A percentile compares a stretch with the other conserved stretches of the same genome.
These are phyloP conservation scores for Hymenoscyphus repandus DNA, from an alignment of 2,329 filamentous ascomycete genomes.

Conservation along the genomic window DNA sequence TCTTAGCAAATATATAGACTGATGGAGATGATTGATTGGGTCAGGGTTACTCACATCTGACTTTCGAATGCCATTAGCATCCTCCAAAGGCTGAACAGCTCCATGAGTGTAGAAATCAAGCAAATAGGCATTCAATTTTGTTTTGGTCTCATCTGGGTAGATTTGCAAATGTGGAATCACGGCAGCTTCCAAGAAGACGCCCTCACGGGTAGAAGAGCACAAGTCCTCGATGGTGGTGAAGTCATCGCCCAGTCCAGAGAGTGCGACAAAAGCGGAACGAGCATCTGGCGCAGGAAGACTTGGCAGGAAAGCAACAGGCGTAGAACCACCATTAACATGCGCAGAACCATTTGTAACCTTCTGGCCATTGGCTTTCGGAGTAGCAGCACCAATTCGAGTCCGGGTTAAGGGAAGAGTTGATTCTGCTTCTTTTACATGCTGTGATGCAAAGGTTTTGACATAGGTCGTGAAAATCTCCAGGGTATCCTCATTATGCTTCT, in stretches of 20 bases:
- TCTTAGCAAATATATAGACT: too few relatives aligned
- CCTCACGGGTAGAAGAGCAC: slow-evolving; percentile 57
- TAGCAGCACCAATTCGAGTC: slow-evolving; percentile 19
- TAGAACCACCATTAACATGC: slow-evolving; percentile 11
- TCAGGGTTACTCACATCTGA: slow-evolving; percentile 42
- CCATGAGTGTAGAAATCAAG: slow-evolving; percentile 76
- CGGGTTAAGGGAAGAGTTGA: slow-evolving; percentile 27
- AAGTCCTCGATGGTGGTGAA: slow-evolving; percentile 64
- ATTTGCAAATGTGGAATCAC: slow-evolving; percentile 65
- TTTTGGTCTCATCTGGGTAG: slow-evolving; percentile 46
- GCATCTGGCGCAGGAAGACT: slow-evolving; percentile 40
- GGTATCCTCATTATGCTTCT: slow-evolving; percentile 59
- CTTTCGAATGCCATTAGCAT: slow-evolving; percentile 59
- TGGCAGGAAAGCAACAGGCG: slow-evolving; percentile 18
- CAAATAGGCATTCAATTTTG: slow-evolving; percentile 60
- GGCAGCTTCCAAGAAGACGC: slow-evolving; percentile 69
- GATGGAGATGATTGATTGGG: too few relatives aligned
- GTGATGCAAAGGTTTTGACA: slow-evolving; percentile 61
- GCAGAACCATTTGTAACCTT: slow-evolving; percentile 2
- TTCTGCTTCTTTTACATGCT: slow-evolving; percentile 42
- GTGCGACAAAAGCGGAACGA: slow-evolving; percentile 64
- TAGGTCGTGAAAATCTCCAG: slow-evolving; percentile 63
- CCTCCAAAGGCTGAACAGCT: slow-evolving; percentile 52
- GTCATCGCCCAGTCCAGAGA: slow-evolving; percentile 62
- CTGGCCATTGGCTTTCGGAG: slow-evolving; percentile 13